Conservation (phyloP, 202 grass and related monocot genomes). For the Digitaria exilis region DNA sequence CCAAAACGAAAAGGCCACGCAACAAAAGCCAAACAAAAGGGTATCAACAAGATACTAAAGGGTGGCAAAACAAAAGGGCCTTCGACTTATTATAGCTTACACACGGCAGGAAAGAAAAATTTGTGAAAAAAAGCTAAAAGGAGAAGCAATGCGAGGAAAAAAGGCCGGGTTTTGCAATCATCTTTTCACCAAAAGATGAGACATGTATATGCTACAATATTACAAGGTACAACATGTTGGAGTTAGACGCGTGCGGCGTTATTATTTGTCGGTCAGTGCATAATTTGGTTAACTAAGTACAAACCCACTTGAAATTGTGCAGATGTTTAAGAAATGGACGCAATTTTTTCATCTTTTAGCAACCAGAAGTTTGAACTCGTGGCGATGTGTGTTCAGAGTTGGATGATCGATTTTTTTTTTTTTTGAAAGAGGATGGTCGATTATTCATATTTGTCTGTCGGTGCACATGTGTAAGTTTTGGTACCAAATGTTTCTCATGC, state of each 20-base stretch:
- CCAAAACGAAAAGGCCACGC: slow-evolving; percentile 40
- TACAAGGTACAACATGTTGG: neutral
- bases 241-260: neutral
- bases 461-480: too few species aligned
- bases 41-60: slow-evolving; percentile 14
- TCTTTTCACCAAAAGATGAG: slow-evolving; percentile 46
- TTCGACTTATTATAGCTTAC: slow-evolving; percentile 38
- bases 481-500: too few species aligned
- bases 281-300: neutral
- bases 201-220: neutral
- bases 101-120: slow-evolving; percentile 15
- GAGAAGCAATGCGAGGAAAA: slow-evolving; percentile 7
- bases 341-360: neutral
- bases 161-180: slow-evolving; percentile 20
- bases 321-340: neutral
- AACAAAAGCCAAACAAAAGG: slow-evolving; percentile 58
- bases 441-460: too few species aligned
- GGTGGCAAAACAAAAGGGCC: slow-evolving; percentile 10
- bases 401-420: too few species aligned
- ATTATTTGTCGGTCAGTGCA: neutral
- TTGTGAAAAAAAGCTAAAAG: neutral
- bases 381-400: neutral
- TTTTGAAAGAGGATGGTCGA: too few species aligned
- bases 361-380: neutral
- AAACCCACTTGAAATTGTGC: neutral